Percentiles rank a stretch among this genome's conserved stretches.
phyloP scores from a whole-genome alignment of 805 yeast genomes.

The Hemisphaericaspora nanyangensis region DNA sequence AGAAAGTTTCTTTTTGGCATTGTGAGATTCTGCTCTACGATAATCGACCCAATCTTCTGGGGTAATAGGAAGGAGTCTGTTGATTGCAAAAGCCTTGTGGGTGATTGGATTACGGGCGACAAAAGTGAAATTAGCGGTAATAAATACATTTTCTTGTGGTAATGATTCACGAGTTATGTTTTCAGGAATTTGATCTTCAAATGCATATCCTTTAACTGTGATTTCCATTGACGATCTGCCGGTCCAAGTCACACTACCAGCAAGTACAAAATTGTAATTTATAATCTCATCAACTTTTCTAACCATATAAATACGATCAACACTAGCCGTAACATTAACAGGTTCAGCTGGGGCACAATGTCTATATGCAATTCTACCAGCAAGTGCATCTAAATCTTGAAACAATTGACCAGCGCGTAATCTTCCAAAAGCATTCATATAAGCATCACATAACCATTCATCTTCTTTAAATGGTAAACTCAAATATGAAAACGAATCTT shows the following conservation, averaged over 20 bases:
- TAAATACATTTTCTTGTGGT: conserved; percentile 64
- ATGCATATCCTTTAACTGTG: conserved; percentile 82
- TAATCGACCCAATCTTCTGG: conserved; percentile 80
- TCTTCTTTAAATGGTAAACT: conserved; percentile 83
- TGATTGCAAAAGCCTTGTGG: conserved; percentile 85
- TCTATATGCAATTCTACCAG: conserved; percentile 89
- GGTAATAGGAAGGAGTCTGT: conserved; percentile 69
- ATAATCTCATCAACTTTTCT: conserved; percentile 77
- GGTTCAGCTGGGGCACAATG: conserved; percentile 97
- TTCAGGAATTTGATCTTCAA: conserved; percentile 50
- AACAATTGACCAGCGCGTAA: conserved; percentile 88
- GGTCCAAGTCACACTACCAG: conserved; percentile 93
- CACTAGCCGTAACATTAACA: conserved; percentile 92
- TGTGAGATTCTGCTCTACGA: conserved; percentile 84
- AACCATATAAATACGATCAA: conserved; percentile 84
- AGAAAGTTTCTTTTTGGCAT: conserved; percentile 76
- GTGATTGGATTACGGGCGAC: conserved; percentile 94
- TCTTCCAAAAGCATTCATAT: conserved; percentile 88
- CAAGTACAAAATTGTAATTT: conserved; percentile 71
- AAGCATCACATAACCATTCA: conserved; percentile 76
- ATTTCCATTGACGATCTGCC: conserved; percentile 96
- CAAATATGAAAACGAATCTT: conserved; percentile 70
- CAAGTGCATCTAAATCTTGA: conserved; percentile 90
- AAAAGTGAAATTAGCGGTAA: conserved; percentile 90
- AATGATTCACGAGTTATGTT: conserved; percentile 55